Evolutionary conservation across 2,329 filamentous ascomycete genomes (phyloP).

Genomic region (Clarireedia homoeocarpa): DNA sequence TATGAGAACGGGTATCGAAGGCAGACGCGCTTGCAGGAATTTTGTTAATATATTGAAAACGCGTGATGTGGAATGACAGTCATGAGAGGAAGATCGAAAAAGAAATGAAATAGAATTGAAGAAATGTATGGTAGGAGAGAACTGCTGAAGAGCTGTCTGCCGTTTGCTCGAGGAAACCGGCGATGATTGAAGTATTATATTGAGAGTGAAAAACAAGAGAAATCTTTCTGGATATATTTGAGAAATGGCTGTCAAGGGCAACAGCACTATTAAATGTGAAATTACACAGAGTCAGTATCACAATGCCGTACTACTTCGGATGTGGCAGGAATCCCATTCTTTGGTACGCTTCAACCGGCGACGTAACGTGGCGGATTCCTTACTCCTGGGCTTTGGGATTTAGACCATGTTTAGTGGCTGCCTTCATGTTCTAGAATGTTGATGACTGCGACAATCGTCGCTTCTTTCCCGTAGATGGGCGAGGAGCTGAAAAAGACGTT

Average conservation of each 20-base stretch:
- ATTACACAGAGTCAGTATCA: constrained; percentile 25
- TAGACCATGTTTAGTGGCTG: constrained; percentile 2
- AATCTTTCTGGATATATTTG: constrained; percentile 7
- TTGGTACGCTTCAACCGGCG: constrained; percentile 16
- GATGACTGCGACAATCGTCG: neutral
- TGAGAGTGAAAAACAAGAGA: neutral
- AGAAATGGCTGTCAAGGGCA: constrained; percentile 23
- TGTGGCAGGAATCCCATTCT: constrained; percentile 21
- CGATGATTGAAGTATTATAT: constrained; percentile 7
- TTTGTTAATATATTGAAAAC: constrained; percentile 5
- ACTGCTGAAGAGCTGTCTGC: constrained; percentile 12
- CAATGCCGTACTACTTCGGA: constrained; percentile 15
- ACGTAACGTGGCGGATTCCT: constrained; percentile 20
- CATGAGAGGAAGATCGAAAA: neutral
- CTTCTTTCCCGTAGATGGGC: neutral
- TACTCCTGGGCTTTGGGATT: constrained; percentile 16
- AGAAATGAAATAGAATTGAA: neutral
- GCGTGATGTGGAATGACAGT: constrained; percentile 14
- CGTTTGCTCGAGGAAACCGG: neutral
- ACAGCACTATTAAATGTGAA: constrained; percentile 18
- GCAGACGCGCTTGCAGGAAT: constrained; percentile 7
- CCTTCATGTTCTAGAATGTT: constrained; percentile 18
- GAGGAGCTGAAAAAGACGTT: constrained; percentile 2
- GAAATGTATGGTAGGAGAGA: constrained; percentile 12
- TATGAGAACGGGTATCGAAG: neutral